A percentile compares a stretch with the other conserved stretches of the same genome.
Evolutionary conservation across 345 rosid species (phyloP).

Genomic region (Eutrema japonicum): DNA sequence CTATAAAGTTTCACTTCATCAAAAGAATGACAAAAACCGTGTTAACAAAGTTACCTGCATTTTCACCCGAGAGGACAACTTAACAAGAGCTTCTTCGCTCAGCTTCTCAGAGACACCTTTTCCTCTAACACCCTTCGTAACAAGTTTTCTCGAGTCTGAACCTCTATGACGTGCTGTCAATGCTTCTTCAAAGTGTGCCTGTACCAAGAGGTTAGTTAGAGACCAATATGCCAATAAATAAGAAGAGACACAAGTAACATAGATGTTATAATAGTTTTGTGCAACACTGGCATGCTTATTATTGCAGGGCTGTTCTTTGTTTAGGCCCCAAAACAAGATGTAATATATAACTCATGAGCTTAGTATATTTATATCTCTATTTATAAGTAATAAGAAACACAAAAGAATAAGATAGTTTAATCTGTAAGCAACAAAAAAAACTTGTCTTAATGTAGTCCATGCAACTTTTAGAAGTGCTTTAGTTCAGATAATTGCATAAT

Average conservation of each 20-base stretch:
- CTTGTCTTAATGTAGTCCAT: neutral
- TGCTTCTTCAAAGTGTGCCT: constrained; percentile 97
- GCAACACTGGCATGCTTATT: constrained; percentile 11
- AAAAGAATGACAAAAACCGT: constrained; percentile 14
- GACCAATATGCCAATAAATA: neutral
- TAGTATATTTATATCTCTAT: constrained; percentile 1
- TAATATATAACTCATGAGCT: constrained; percentile 8
- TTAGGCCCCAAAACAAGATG: constrained; percentile 11
- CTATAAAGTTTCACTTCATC: constrained; percentile 13
- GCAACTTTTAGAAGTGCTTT: constrained; percentile 7
- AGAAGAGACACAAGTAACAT: neutral
- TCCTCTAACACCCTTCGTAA: constrained; percentile 72
- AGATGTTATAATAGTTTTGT: constrained; percentile 4
- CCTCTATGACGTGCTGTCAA: constrained; percentile 79
- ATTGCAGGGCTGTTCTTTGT: constrained; percentile 13
- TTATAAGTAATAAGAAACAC: constrained; percentile 9
- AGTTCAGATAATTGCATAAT: neutral
- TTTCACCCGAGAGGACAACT: constrained; percentile 79
- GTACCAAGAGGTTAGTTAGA: constrained; percentile 41
- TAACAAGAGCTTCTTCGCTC: constrained; percentile 85
- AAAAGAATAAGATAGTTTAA: neutral
- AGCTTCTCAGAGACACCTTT: constrained; percentile 80
- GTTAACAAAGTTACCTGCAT: constrained; percentile 63
- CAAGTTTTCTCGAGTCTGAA: constrained; percentile 70
- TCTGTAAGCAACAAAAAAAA: constrained; percentile 7